phyloP scores from a whole-genome alignment of 345 rosid genomes.

The Orychophragmus violaceus region DNA sequence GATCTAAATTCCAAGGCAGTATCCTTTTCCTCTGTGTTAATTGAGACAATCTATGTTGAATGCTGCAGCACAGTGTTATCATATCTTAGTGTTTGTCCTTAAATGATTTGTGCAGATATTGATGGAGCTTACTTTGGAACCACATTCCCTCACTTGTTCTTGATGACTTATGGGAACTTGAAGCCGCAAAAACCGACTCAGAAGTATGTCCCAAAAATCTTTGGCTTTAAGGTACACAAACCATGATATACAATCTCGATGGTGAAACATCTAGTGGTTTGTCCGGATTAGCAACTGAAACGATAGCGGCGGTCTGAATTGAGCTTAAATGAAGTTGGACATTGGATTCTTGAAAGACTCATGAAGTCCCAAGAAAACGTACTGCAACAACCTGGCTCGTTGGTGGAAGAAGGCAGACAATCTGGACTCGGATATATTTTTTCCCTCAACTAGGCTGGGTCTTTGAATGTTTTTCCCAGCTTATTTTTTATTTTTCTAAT shows the following conservation, averaged over 20 bases:
- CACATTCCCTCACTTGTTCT: conserved; percentile 85
- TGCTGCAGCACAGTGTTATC: not conserved
- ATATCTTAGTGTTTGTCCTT: conserved; percentile 22
- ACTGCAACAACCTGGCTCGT: conserved; percentile 7
- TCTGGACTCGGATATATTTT: not conserved
- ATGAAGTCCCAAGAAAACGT: not conserved
- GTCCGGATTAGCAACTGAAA: not conserved
- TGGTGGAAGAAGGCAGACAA: not conserved
- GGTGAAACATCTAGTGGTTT: not conserved
- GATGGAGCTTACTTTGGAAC: conserved; percentile 99
- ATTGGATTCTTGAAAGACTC: not conserved
- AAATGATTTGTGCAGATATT: conserved; percentile 53
- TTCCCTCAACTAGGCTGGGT: not conserved
- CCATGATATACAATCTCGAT: conserved; percentile 30
- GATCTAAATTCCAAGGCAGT: conserved; percentile 99
- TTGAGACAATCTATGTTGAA: not conserved
- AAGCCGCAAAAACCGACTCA: conserved; percentile 78
- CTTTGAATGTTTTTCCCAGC: not conserved
- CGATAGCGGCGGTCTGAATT: not conserved
- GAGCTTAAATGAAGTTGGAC: conserved; percentile 1
- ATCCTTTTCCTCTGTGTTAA: conserved; percentile 33
- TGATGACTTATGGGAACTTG: conserved; percentile 79
- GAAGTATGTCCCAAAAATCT: conserved; percentile 72
- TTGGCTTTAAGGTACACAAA: conserved; percentile 87
- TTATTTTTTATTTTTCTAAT: not conserved